Evolutionary conservation across 805 yeast species (phyloP), one percentile per base, ranked within the genome.

Genomic region (Pichia nakasei): DNA sequence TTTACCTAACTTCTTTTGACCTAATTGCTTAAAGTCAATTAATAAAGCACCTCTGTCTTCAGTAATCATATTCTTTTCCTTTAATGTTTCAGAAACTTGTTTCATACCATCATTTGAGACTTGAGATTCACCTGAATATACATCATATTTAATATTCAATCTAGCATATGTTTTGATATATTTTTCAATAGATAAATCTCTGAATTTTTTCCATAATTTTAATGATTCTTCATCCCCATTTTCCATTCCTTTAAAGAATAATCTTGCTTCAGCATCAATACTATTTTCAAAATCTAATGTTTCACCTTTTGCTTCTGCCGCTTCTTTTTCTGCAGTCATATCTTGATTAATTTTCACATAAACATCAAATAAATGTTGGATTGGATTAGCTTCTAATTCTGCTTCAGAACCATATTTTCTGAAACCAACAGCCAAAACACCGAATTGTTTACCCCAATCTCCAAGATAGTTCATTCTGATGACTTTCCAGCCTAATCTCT

Each of bases 381-480:
- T 89, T 46, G 99, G 97, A 63, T 93, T 93, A 38, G 59, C 56
- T 44, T 70, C 70, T 51, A 93, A 73, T 42, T 68, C 68, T 57
- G 80, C 85, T 61, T 83, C 95, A 49, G 73, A 66, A 40, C 99
- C 99, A 60, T 84, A 93, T 58, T 76, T 79, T 45, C 78, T 76
- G 64, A 82, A 93, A 38, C 97, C 99, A 49, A 93, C 83, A 22
- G 97, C 98, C 54, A 93, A 73, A 38, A 93, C 64, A 65, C 98
- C 99, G 59, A 91, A 93, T 70, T 93, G 99, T 68, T 93, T 93
- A 46, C 99, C 99, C 98, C 98, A 93, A 68, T 93, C 99, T 58
- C 99, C 99, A 53, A 93, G 73, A 66, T 93, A 93, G 72, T 93
- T 93, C 71, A 91, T 74, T 68, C 97, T 78, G 53, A 75, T 67